Evolutionary conservation across 1,139 yeast genomes (phyloP).

Genomic region (Lodderomyces elongisporus): DNA sequence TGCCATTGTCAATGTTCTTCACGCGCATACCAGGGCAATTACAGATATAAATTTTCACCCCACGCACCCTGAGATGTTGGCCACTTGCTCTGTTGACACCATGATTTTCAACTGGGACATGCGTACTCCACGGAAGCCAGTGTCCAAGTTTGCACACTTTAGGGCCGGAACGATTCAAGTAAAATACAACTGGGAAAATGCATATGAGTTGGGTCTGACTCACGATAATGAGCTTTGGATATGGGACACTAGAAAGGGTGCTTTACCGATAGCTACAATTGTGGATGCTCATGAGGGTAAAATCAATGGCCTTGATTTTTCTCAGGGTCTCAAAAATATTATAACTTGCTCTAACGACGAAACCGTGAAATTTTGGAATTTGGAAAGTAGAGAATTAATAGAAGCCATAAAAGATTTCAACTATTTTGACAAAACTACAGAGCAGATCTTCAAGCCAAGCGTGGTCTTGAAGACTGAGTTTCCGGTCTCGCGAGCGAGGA

Average conservation of each 20-base stretch:
- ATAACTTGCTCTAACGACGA: constrained; percentile 84
- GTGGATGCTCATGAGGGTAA: constrained; percentile 70
- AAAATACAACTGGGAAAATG: constrained; percentile 81
- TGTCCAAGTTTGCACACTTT: constrained; percentile 84
- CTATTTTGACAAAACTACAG: constrained; percentile 20
- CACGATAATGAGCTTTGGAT: constrained; percentile 76
- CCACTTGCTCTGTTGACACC: constrained; percentile 91
- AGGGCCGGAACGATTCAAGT: constrained; percentile 92
- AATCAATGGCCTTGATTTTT: constrained; percentile 85
- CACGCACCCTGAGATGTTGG: constrained; percentile 78
- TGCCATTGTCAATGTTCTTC: constrained; percentile 83
- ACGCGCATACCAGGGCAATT: constrained; percentile 87
- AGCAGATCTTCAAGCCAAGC: constrained; percentile 32
- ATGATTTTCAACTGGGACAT: constrained; percentile 88
- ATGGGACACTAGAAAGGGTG: constrained; percentile 88
- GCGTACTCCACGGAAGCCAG: constrained; percentile 70
- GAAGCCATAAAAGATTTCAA: constrained; percentile 17
- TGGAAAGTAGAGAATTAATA: constrained; percentile 26
- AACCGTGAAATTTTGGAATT: constrained; percentile 85
- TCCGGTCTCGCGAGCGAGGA: constrained; percentile 86
- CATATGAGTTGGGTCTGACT: constrained; percentile 74
- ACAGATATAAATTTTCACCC: constrained; percentile 95
- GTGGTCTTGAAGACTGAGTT: constrained; percentile 66
- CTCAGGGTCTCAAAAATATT: constrained; percentile 53
- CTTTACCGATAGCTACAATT: constrained; percentile 63